Evolutionary conservation across 495 filamentous ascomycete genomes (phyloP).

Genomic region (Friedmanniomyces endolithicus): DNA sequence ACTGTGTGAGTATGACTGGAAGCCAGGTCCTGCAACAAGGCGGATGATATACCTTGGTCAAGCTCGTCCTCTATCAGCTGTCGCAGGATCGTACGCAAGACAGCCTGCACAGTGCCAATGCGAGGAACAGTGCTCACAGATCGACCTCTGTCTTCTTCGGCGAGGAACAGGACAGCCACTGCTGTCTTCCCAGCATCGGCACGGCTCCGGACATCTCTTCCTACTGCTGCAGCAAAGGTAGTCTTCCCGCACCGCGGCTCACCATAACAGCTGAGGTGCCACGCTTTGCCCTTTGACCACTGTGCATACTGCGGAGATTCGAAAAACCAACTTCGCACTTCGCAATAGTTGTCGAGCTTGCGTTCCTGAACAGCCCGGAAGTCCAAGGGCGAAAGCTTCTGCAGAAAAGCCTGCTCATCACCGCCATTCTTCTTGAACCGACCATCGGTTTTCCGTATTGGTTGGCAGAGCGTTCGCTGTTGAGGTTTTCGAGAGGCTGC

Average conservation of each 20-base stretch:
- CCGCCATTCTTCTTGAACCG: background rate
- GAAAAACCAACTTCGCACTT: slow-evolving; percentile 1
- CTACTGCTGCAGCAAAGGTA: slow-evolving; percentile 3
- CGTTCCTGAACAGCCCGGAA: background rate
- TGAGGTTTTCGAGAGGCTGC: background rate
- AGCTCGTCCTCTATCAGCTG: background rate
- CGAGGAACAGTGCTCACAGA: background rate
- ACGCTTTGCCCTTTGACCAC: slow-evolving; percentile 1
- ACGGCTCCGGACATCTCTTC: background rate
- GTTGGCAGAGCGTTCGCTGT: background rate
- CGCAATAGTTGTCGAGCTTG: background rate
- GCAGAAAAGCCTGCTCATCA: background rate
- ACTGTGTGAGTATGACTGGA: background rate
- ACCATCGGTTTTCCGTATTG: background rate
- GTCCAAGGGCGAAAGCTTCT: slow-evolving; percentile 2
- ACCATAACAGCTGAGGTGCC: slow-evolving; percentile 2
- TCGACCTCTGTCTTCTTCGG: background rate
- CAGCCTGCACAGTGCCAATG: background rate
- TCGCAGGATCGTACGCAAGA: slow-evolving; percentile 3
- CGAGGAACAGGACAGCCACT: background rate
- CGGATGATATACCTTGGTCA: background rate
- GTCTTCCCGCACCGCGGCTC: slow-evolving; percentile 3
- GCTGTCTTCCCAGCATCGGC: background rate
- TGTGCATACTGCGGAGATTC: background rate
- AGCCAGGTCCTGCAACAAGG: background rate